Evolutionary conservation across 116 monocot species (phyloP), one percentile per base, ranked within the genome.

Genomic region (Dioscorea cayenensis): DNA sequence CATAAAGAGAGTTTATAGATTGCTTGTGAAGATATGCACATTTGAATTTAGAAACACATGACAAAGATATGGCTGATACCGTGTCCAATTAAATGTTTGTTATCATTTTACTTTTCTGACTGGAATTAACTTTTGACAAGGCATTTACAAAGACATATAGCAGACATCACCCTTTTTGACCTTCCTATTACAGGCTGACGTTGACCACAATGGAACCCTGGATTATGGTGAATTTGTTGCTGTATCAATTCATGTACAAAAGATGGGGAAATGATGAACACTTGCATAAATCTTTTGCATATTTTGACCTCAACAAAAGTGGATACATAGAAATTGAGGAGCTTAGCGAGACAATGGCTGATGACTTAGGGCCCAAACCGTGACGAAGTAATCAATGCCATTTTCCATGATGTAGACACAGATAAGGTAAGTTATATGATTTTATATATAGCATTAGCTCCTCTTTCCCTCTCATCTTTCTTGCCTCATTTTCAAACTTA

Each of bases 271-370:
- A 67, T 61, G 36, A 68, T 60, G 67, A 75, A 49, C 75, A 75
- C 22, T 38, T 75, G 28, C 55, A 66, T 12, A 51, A 68, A 43
- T 67, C 75, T 67, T 75, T 75, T 29, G 43, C 37, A 43, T 68
- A 75, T 27, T 75, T 75, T 11, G 75, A 75, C 48, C 67, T 60
- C 27, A 67, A 75, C 60, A 67, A 67, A 60, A 75, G 61, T 25
- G 75, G 75, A 60, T 75, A 43, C 29, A 75, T 75, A 35, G 75
- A 75, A 67, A 67, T 75, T 36, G 60, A 75, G 36, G 75, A 75
- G 65, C 67, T 75, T 12, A 75, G 68, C 36, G 75, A 75, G 37
- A 67, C 75, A 67, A 28, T 75, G 36, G 60, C n/a, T 5, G 75
- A 68, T 17, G 75, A 67, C 23, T 59, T 67, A 38, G 55, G 12